A percentile compares a stretch with the other conserved stretches of the same genome.
These are phyloP conservation scores for Pseudonitzschia delicatissima DNA, from an alignment of 108 stramenopile species.

Conservation along the genomic window DNA sequence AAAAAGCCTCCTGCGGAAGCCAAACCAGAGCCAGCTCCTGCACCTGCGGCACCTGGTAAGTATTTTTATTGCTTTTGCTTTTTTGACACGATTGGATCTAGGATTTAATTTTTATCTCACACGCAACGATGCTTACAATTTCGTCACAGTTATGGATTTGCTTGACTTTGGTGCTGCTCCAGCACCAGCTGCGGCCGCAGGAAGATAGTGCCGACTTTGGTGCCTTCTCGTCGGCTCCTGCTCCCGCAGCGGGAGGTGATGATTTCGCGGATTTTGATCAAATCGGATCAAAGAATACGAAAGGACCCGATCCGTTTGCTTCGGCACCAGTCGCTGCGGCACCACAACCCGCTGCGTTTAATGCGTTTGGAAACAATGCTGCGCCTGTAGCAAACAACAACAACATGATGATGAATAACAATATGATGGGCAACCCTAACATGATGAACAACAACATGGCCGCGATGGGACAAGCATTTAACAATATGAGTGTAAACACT, in stretches of 20 bases:
- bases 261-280: conserved; percentile 44
- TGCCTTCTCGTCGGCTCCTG: conserved; percentile 31
- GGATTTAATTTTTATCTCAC: background rate
- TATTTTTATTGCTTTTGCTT: too few relatives aligned
- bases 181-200: conserved; percentile 27
- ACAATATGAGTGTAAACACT: conserved; percentile 30
- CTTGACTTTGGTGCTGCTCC: conserved; percentile 58
- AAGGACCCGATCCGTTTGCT: conserved; percentile 31
- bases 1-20: conserved; percentile 47
- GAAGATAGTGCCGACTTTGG: conserved; percentile 27
- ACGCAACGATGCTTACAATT: background rate
- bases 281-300: conserved; percentile 22
- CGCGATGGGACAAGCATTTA: conserved; percentile 28
- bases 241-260: conserved; percentile 38
- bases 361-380: conserved; percentile 57
- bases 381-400: conserved; percentile 5
- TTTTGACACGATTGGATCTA: too few relatives aligned
- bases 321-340: conserved; percentile 30
- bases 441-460: conserved; percentile 2
- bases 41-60: conserved; percentile 50
- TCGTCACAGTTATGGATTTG: conserved; percentile 59
- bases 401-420: conserved; percentile 20
- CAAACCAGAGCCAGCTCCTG: conserved; percentile 30
- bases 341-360: conserved; percentile 36
- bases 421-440: background rate